Evolutionary conservation across 108 stramenopile genomes (phyloP).

Genomic region (Pseudonitzschia pungens): DNA sequence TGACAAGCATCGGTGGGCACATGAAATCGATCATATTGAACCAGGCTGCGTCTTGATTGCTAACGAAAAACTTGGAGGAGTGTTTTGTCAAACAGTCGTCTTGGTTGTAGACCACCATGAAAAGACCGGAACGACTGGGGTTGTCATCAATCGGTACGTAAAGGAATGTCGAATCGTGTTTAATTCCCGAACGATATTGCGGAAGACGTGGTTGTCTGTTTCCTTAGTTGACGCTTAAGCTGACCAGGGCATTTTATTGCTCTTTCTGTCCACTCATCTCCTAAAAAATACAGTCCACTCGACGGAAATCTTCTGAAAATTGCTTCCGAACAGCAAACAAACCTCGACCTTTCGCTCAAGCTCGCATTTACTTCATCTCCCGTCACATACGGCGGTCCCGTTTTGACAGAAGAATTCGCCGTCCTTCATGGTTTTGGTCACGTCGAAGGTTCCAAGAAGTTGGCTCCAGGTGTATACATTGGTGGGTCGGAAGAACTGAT

Average conservation of each 20-base stretch:
- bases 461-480: constrained; percentile 83
- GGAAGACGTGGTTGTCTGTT: neutral
- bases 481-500: constrained; percentile 84
- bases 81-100: constrained; percentile 88
- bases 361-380: constrained; percentile 69
- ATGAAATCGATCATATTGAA: constrained; percentile 75
- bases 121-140: constrained; percentile 68
- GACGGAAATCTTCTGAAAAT: constrained; percentile 67
- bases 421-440: constrained; percentile 82
- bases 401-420: constrained; percentile 76
- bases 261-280: constrained; percentile 1
- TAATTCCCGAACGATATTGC: neutral
- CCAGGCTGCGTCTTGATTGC: constrained; percentile 84
- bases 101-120: constrained; percentile 86
- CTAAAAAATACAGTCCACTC: constrained; percentile 53
- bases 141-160: constrained; percentile 86
- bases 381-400: constrained; percentile 86
- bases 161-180: neutral
- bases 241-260: neutral
- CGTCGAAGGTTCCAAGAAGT: constrained; percentile 77
- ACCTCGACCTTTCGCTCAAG: constrained; percentile 75
- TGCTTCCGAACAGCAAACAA: constrained; percentile 57
- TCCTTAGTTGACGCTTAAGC: neutral
- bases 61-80: constrained; percentile 86
- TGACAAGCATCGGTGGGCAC: constrained; percentile 86